Base-by-base conservation (phyloP, 2,329 filamentous ascomycete genomes). In the Cercospora citrullina region DNA sequence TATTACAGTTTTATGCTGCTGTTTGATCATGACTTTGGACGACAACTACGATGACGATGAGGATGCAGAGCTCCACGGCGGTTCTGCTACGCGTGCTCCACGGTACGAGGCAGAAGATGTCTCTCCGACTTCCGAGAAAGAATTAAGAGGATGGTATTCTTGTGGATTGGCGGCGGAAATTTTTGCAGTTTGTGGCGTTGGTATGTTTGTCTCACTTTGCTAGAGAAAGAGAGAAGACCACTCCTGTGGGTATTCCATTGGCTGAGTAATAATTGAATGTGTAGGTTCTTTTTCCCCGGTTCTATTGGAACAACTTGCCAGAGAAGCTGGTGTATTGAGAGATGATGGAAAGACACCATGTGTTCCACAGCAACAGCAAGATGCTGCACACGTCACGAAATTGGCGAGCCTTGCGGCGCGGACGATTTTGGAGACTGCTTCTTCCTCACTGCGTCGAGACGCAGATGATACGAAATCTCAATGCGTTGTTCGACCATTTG, bases 231-330 rank as follows among this genome's bases (percentile, higher is more conserved):
- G n/a, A n/a, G n/a, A n/a, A n/a, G n/a, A n/a, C n/a, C n/a, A n/a
- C n/a, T n/a, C n/a, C n/a, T n/a, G n/a, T n/a, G n/a, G n/a, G n/a
- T n/a, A n/a, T n/a, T n/a, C n/a, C n/a, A n/a, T n/a, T n/a, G n/a
- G n/a, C n/a, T n/a, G n/a, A n/a, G n/a, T n/a, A n/a, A n/a, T 30
- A 7, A 30, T 30, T 30, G 2, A 8, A 8, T 30, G 28, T 7
- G 14, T 39, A 39, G 93, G 91, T 59, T 96, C 93, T 4, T 98
- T 97, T 78, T 91, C 97, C 61, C 94, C 94, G 1, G 95, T 98
- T 62, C 89, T 94, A 3, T 85, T 98, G 65, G 94, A 98, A 79
- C 93, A 94, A 71, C 86, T 97, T 57, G 93, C 94, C 6, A 87
- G 94, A 72, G 94, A 97, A 79, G 92, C 92, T 78, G 94, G 94